A percentile compares a stretch with the other conserved stretches of the same genome.
These are phyloP conservation scores for Ceratocystis cacaofunesta DNA, from an alignment of 2,329 filamentous ascomycete species.

Conservation along the genomic window DNA sequence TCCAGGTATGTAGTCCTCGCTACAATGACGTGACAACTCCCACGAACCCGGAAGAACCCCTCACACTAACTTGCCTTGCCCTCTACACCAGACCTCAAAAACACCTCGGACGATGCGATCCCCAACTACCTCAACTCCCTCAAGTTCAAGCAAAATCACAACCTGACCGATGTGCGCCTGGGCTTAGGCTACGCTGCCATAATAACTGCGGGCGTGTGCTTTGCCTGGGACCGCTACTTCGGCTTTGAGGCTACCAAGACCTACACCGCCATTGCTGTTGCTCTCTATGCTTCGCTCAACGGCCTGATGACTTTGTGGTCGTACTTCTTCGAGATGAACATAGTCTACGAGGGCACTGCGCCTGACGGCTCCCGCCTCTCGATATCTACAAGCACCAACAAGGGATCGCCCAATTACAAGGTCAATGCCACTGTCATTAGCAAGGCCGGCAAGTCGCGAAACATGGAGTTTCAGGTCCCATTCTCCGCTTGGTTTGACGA, in stretches of 20 bases:
- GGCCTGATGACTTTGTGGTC: conserved; percentile 69
- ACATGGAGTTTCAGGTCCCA: conserved; percentile 42
- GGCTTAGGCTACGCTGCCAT: conserved; percentile 72
- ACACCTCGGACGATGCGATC: conserved; percentile 88
- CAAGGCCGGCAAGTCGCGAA: conserved; percentile 27
- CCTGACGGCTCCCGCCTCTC: conserved; percentile 54
- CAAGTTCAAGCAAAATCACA: conserved; percentile 69
- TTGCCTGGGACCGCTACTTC: conserved; percentile 80
- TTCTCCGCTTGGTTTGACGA: conserved; percentile 68
- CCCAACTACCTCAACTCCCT: conserved; percentile 85
- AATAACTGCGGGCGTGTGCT: conserved; percentile 63
- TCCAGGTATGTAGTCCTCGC: conserved; percentile 32
- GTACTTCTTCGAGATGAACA: conserved; percentile 63
- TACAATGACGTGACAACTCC: not conserved
- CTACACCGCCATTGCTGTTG: conserved; percentile 67
- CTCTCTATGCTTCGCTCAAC: conserved; percentile 67
- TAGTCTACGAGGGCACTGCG: conserved; percentile 60
- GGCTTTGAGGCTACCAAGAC: conserved; percentile 77
- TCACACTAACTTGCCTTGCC: conserved; percentile 2
- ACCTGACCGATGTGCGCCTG: conserved; percentile 67
- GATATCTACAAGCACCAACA: conserved; percentile 57
- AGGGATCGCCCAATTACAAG: conserved; percentile 69
- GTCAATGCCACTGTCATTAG: conserved; percentile 46
- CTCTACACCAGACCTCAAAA: conserved; percentile 63
- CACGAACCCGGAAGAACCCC: not conserved